Evolutionary conservation across 1,284 basidiomycete species (phyloP).

Genomic region (Ceratobasidium papillatum): DNA sequence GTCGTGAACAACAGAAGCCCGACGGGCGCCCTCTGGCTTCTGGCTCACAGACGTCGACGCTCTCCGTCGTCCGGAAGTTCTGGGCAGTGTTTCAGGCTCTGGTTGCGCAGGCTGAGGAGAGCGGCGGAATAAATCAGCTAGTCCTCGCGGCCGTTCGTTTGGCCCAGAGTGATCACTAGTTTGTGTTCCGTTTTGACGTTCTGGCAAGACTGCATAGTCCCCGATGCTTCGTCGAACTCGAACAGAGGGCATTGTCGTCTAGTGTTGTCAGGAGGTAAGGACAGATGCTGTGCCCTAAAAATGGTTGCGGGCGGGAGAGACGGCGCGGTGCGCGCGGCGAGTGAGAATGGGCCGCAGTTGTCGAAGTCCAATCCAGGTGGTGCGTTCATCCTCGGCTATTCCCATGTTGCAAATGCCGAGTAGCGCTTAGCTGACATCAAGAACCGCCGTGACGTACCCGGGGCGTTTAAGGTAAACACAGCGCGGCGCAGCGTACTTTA

Average conservation of each 20-base stretch:
- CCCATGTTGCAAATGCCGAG: background rate
- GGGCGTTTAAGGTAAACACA: too few species aligned
- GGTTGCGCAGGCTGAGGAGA: slow-evolving; percentile 16
- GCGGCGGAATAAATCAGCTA: slow-evolving; percentile 45
- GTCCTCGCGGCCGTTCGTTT: slow-evolving; percentile 45
- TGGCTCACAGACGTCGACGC: slow-evolving; percentile 32
- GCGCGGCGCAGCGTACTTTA: too few species aligned
- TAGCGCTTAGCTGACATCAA: background rate
- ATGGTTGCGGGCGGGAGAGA: background rate
- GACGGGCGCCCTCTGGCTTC: background rate
- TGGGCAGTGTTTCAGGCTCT: background rate
- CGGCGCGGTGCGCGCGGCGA: background rate
- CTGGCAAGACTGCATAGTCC: slow-evolving; percentile 41
- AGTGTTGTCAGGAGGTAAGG: background rate
- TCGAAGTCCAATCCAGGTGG: slow-evolving; percentile 4
- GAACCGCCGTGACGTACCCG: background rate
- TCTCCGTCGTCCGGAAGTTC: background rate
- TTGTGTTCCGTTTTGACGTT: slow-evolving; percentile 52
- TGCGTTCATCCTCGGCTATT: slow-evolving; percentile 8
- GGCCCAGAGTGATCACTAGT: slow-evolving; percentile 57
- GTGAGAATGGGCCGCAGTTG: slow-evolving; percentile 13
- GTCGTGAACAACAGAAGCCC: slow-evolving; percentile 13
- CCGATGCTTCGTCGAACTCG: slow-evolving; percentile 52
- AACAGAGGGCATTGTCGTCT: slow-evolving; percentile 62
- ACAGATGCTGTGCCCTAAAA: background rate